Percentiles rank a stretch among this genome's conserved stretches.
Conservation (phyloP, 2,329 filamentous ascomycete species). For the Phialophora chinensis region DNA sequence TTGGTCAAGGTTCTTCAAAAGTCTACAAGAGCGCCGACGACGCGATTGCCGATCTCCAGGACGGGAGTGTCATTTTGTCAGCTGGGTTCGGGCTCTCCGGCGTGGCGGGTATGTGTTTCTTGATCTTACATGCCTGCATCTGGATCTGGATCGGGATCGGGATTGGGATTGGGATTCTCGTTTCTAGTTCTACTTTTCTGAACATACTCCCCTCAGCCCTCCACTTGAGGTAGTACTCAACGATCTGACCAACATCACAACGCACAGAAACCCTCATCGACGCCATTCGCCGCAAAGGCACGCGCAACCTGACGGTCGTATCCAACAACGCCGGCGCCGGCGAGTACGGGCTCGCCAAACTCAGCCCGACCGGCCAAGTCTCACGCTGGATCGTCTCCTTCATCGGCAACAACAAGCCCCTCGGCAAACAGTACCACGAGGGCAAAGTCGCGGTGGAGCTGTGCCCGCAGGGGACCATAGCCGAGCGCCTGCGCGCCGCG, state of each 20-base stretch:
- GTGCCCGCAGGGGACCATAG: conserved; percentile 88
- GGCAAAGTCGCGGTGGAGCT: conserved; percentile 89
- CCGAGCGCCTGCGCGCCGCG: conserved; percentile 84
- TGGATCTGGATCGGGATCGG: too few species aligned
- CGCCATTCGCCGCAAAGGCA: conserved; percentile 67
- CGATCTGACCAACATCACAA: not conserved
- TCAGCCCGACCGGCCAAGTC: conserved; percentile 73
- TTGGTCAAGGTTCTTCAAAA: conserved; percentile 45
- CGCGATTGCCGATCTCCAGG: conserved; percentile 72
- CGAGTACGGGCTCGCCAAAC: conserved; percentile 70
- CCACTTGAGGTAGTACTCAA: not conserved
- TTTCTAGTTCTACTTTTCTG: not conserved
- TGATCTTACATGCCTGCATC: too few species aligned
- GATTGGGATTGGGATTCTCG: too few species aligned
- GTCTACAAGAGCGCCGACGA: conserved; percentile 61
- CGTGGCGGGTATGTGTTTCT: conserved; percentile 62
- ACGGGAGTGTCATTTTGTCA: conserved; percentile 73
- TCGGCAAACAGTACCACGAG: conserved; percentile 87
- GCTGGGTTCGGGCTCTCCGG: conserved; percentile 84
- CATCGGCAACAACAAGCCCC: conserved; percentile 81
- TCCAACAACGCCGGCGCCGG: conserved; percentile 81
- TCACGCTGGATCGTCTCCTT: conserved; percentile 76
- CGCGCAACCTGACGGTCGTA: conserved; percentile 70
- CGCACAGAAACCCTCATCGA: conserved; percentile 71
- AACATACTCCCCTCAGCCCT: not conserved